phyloP scores from a whole-genome alignment of 2,329 filamentous ascomycete genomes.

The Trichoderma koningii region DNA sequence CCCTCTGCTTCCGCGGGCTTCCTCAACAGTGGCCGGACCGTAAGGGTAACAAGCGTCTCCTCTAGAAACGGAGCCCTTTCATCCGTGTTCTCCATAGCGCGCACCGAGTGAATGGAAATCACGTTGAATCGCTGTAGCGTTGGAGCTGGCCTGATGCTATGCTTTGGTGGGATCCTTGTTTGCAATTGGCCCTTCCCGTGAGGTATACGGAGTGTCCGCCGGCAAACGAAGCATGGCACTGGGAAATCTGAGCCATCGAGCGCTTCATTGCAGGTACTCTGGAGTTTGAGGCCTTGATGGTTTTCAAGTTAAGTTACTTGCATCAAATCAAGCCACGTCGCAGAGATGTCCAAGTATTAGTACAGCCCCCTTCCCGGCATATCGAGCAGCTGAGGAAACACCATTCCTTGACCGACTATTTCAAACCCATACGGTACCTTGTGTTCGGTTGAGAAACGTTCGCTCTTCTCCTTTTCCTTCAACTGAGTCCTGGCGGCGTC shows the following conservation, averaged over 20 bases:
- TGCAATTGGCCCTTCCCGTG: not conserved
- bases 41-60: not conserved
- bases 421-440: not conserved
- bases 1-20: not conserved
- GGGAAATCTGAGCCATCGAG: not conserved
- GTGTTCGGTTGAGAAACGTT: not conserved
- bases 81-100: not conserved
- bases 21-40: not conserved
- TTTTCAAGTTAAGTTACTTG: not conserved
- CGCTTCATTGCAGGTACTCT: not conserved
- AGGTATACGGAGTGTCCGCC: not conserved
- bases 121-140: not conserved
- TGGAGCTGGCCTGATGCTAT: not conserved
- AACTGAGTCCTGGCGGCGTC: not conserved
- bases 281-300: not conserved
- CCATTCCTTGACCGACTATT: not conserved
- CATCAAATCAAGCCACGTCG: slow-evolving; percentile 8
- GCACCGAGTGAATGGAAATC: not conserved
- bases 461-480: slow-evolving; percentile 12
- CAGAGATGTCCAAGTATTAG: not conserved
- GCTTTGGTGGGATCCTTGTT: not conserved
- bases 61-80: not conserved
- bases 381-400: slow-evolving; percentile 1
- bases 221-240: not conserved
- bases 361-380: slow-evolving; percentile 20